phyloP scores from a whole-genome alignment of 2,329 filamentous ascomycete species.

The Cladosporium phlei region DNA sequence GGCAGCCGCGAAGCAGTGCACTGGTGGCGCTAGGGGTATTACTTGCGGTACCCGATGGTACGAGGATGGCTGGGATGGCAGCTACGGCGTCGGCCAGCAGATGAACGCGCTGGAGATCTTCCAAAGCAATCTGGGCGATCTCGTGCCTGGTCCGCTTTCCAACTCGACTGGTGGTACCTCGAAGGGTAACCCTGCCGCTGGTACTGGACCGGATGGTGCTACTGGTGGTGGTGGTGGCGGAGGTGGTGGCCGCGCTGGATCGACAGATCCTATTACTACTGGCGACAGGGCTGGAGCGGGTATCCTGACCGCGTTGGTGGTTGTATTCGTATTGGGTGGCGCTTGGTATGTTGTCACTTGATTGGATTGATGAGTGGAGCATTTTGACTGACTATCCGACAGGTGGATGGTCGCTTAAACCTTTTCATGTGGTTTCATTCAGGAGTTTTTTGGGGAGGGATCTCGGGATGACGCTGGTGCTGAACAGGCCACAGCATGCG shows the following conservation, averaged over 20 bases:
- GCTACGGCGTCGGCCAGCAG: slow-evolving; percentile 51
- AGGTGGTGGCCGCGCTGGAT: slow-evolving; percentile 25
- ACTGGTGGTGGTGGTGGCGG: slow-evolving; percentile 35
- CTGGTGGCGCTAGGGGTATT: slow-evolving; percentile 42
- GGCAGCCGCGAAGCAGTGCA: slow-evolving; percentile 52
- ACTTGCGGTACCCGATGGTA: slow-evolving; percentile 44
- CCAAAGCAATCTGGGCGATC: slow-evolving; percentile 38
- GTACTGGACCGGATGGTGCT: slow-evolving; percentile 29
- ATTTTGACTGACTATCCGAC: neutral
- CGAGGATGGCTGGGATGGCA: slow-evolving; percentile 40
- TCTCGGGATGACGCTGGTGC: too few relatives aligned
- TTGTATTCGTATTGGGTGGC: slow-evolving; percentile 13
- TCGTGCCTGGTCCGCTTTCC: slow-evolving; percentile 40
- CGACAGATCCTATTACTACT: slow-evolving; percentile 44
- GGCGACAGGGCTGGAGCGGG: slow-evolving; percentile 66
- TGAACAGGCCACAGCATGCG: too few relatives aligned
- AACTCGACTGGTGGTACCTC: slow-evolving; percentile 50
- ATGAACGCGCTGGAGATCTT: slow-evolving; percentile 54
- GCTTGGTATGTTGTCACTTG: slow-evolving; percentile 10
- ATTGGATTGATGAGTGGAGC: neutral
- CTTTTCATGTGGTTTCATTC: neutral
- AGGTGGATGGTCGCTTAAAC: slow-evolving; percentile 14
- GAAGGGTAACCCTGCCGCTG: slow-evolving; percentile 42
- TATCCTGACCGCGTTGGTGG: slow-evolving; percentile 10
- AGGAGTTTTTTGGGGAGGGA: neutral